A percentile compares a stretch with the other conserved stretches of the same genome.
These are phyloP conservation scores for Pseudogymnoascus sp. DNA, from an alignment of 2,329 filamentous ascomycete genomes.

Conservation along the genomic window DNA sequence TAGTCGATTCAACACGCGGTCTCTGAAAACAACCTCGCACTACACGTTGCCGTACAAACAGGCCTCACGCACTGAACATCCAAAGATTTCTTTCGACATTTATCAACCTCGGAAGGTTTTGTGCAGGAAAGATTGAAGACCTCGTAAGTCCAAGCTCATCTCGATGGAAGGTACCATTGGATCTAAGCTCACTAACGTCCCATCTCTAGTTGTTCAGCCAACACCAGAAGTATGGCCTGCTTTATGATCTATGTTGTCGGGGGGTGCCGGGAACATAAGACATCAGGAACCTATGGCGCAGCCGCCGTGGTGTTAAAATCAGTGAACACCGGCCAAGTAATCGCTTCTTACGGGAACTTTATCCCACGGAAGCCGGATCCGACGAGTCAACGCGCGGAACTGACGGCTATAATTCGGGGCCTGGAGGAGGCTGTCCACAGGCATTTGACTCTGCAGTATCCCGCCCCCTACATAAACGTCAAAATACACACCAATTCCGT, in stretches of 20 bases:
- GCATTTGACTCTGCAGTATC: constrained; percentile 14
- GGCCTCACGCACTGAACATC: no score
- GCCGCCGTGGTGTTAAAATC: constrained; percentile 25
- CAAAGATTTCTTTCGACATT: no score
- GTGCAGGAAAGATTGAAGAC: no score
- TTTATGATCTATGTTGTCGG: constrained; percentile 32
- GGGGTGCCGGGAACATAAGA: constrained; percentile 27
- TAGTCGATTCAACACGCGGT: no score
- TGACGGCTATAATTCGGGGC: constrained; percentile 35
- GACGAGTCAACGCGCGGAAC: constrained; percentile 31
- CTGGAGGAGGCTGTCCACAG: constrained; percentile 37
- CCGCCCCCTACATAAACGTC: constrained; percentile 20
- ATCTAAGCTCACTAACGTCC: no score
- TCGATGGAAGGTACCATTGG: no score
- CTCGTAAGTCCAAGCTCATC: no score
- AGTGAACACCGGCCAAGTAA: not conserved
- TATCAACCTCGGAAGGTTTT: no score
- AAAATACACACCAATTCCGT: constrained; percentile 30
- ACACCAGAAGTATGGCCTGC: constrained; percentile 23
- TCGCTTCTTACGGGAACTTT: not conserved
- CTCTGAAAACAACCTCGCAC: no score
- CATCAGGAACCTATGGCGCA: constrained; percentile 21
- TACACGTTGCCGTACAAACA: no score
- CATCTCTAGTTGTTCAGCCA: not conserved
- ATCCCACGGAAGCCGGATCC: constrained; percentile 14